Conservation (phyloP, 208 protist genomes). For the Trypanosoma rangeli region DNA sequence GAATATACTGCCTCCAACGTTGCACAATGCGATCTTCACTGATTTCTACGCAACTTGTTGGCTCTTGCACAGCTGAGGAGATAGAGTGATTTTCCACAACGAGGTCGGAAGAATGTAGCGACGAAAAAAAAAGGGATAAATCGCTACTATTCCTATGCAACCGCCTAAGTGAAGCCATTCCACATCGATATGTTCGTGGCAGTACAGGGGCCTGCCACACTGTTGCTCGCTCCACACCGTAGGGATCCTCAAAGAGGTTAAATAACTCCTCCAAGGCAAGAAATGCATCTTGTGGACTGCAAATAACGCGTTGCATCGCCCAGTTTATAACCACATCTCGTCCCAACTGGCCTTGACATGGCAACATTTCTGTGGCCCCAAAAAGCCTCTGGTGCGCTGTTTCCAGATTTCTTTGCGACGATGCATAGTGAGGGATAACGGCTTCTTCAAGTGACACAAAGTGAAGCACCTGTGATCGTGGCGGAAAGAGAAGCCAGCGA, state of each 20-base stretch:
- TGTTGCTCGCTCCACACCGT: slow-evolving; percentile 31
- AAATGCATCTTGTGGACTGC: slow-evolving; percentile 36
- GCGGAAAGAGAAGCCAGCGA: slow-evolving; percentile 64
- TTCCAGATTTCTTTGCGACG: slow-evolving; percentile 28
- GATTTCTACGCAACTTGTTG: neutral
- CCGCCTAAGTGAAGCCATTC: slow-evolving; percentile 21
- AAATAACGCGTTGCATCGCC: slow-evolving; percentile 49
- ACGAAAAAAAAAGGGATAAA: slow-evolving; percentile 43
- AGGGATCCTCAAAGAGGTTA: slow-evolving; percentile 34
- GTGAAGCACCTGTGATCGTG: slow-evolving; percentile 43
- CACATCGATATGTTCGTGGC: slow-evolving; percentile 32
- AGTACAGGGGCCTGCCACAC: slow-evolving; percentile 28
- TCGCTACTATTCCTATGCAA: slow-evolving; percentile 25
- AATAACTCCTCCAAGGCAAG: slow-evolving; percentile 55
- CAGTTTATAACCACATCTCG: slow-evolving; percentile 39
- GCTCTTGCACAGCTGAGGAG: neutral
- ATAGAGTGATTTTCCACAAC: neutral
- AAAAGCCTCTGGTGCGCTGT: slow-evolving; percentile 51
- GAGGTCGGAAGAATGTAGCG: neutral
- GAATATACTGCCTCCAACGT: slow-evolving; percentile 63
- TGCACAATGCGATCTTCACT: slow-evolving; percentile 29
- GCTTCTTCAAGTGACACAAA: slow-evolving; percentile 60
- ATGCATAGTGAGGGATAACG: slow-evolving; percentile 63
- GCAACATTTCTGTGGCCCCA: slow-evolving; percentile 36
- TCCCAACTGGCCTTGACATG: slow-evolving; percentile 48